phyloP scores from a whole-genome alignment of 108 stramenopile species.

The Pseudonitzschia multiseries region DNA sequence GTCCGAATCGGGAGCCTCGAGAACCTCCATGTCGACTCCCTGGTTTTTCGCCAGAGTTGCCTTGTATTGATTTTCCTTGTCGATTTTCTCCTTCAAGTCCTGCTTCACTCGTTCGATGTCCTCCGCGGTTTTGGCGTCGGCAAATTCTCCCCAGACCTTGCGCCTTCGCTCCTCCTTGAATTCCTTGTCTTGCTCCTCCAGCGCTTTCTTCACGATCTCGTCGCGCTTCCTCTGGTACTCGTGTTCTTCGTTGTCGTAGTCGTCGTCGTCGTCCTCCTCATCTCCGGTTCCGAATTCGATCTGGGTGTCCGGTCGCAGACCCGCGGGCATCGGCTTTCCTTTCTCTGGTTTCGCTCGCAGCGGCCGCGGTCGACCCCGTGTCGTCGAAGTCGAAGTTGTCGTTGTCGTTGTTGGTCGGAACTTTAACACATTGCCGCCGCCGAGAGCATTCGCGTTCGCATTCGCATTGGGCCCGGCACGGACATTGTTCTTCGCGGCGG shows the following conservation, averaged over 20 bases:
- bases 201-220: constrained; percentile 35
- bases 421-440: too few relatives aligned
- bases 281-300: constrained; percentile 27
- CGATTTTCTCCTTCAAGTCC: constrained; percentile 46
- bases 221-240: constrained; percentile 15
- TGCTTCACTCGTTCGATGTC: constrained; percentile 51
- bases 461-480: not conserved
- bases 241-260: constrained; percentile 16
- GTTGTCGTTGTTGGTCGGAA: too few relatives aligned
- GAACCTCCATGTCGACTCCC: constrained; percentile 57
- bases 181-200: constrained; percentile 61
- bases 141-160: constrained; percentile 69
- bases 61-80: constrained; percentile 54
- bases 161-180: constrained; percentile 62
- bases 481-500: not conserved
- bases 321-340: not conserved
- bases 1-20: constrained; percentile 45
- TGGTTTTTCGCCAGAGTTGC: constrained; percentile 43
- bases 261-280: constrained; percentile 21
- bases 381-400: too few relatives aligned
- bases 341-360: not conserved
- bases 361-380: not conserved
- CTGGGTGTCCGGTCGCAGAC: constrained; percentile 15
- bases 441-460: too few relatives aligned
- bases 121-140: constrained; percentile 52